Conservation (phyloP, 1,284 basidiomycete species). For the Kwoniella shivajii region DNA sequence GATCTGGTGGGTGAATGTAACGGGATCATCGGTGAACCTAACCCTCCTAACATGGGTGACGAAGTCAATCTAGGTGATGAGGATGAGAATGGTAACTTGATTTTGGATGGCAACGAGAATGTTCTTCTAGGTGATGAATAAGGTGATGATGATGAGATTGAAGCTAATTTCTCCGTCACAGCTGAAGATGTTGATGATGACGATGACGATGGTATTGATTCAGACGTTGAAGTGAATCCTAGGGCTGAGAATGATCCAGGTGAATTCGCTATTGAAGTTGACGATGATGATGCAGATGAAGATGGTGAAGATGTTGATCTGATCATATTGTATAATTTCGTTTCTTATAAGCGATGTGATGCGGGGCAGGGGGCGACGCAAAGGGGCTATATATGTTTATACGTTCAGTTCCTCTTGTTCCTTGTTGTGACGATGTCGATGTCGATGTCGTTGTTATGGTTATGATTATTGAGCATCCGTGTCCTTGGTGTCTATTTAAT, state of each 20-base stretch:
- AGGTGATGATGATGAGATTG: constrained; percentile 1
- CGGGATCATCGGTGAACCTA: constrained; percentile 15
- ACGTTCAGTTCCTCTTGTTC: no score
- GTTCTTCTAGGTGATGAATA: constrained; percentile 6
- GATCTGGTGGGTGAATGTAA: constrained; percentile 13
- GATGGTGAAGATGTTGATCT: constrained; percentile 4
- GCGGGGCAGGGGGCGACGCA: no score
- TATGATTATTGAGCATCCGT: no score
- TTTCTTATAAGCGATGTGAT: no score
- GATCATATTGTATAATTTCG: constrained; percentile 4
- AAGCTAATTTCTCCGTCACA: constrained; percentile 4
- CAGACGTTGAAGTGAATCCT: background rate
- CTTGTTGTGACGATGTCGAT: no score
- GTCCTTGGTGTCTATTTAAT: no score
- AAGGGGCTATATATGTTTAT: no score
- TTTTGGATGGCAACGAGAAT: constrained; percentile 7
- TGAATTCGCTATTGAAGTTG: background rate
- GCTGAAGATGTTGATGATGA: background rate
- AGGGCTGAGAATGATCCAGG: constrained; percentile 3
- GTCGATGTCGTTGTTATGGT: no score
- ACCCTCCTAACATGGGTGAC: constrained; percentile 1
- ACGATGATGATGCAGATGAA: constrained; percentile 3
- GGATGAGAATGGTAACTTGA: constrained; percentile 6
- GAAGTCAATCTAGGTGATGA: background rate
- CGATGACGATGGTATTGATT: background rate